Evolutionary conservation across 2,329 filamentous ascomycete genomes (phyloP), one percentile per base, ranked within the genome.

Genomic region (Xylaria sp.): DNA sequence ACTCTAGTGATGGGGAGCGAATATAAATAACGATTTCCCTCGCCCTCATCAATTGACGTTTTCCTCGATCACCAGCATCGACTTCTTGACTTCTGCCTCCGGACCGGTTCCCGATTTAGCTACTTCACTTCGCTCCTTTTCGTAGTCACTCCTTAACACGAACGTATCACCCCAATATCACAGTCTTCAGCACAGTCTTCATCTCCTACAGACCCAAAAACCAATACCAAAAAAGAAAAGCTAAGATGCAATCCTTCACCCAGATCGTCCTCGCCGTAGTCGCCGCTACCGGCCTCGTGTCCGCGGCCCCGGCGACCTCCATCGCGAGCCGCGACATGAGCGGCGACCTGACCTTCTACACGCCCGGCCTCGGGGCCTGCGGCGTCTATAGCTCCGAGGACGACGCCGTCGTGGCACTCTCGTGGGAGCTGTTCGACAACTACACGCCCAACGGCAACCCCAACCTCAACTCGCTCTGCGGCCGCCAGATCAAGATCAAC

Each of bases 221-320:
- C 23, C 18, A 55, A 25, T 18, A 28, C 20, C 28, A 23, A 20
- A 20, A 34, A 15, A 15, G n/a, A 64, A 36, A 20, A 39, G 15
- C 30, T 45, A 50, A 41, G 50, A 72, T 72, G 70, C 67, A 63
- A 36, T 70, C 57, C 60, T 50, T 70, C 65, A 61, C 46, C 63
- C 65, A 64, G 55, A 62, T 70, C 66, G 30, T 62, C 53, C 45
- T 70, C 59, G 63, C 58, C 65, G 7, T 67, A 50, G 52, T 48
- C 61, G 68, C 68, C 43, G 81, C 78, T 1, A 83, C 74, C 62
- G 84, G 67, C 2, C 82, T 84, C 0, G 83, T 82, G 0, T 83
- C 75, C 7, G 85, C 73, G 45, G 83, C 82, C 0, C 84, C 82
- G 80, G 83, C 82, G 0, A 83, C 81, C 0, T 76, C 23, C 55